Evolutionary conservation across 345 rosid species (phyloP).

Genomic region (Populus simonii): DNA sequence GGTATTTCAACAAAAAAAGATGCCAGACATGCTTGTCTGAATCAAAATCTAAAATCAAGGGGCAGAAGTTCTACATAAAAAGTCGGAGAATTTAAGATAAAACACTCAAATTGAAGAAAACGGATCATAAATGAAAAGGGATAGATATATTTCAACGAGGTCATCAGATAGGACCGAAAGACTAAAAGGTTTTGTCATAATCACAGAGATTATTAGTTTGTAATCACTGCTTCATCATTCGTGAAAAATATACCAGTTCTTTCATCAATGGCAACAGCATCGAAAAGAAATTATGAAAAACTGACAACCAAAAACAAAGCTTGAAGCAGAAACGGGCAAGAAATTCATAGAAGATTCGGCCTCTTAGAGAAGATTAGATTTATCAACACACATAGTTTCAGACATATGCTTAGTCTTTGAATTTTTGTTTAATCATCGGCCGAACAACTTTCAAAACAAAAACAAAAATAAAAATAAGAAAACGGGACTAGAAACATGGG

Average conservation of each 20-base stretch:
- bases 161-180: slow-evolving; percentile 99
- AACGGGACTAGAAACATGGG: too few relatives aligned
- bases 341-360: slow-evolving; percentile 21
- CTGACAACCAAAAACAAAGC: not conserved
- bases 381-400: slow-evolving; percentile 57
- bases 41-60: too few relatives aligned
- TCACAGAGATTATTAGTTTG: slow-evolving; percentile 54
- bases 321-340: too few relatives aligned
- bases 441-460: not conserved
- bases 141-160: slow-evolving; percentile 3
- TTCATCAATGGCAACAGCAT: slow-evolving; percentile 35
- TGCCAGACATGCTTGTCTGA: too few relatives aligned
- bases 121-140: not conserved
- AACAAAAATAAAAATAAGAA: not conserved
- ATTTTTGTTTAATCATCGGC: slow-evolving; percentile 64
- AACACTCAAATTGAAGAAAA: not conserved
- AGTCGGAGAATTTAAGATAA: too few relatives aligned
- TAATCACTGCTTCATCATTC: slow-evolving; percentile 38
- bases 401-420: slow-evolving; percentile 90
- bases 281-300: not conserved
- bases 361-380: slow-evolving; percentile 95
- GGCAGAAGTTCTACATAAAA: too few relatives aligned
- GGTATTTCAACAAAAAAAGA: too few relatives aligned
- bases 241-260: slow-evolving; percentile 16
- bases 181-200: slow-evolving; percentile 40